Percentiles rank a stretch among this genome's conserved stretches.
Evolutionary conservation across 305 asterid species (phyloP).

Genomic region (Fraxinus dipetala): DNA sequence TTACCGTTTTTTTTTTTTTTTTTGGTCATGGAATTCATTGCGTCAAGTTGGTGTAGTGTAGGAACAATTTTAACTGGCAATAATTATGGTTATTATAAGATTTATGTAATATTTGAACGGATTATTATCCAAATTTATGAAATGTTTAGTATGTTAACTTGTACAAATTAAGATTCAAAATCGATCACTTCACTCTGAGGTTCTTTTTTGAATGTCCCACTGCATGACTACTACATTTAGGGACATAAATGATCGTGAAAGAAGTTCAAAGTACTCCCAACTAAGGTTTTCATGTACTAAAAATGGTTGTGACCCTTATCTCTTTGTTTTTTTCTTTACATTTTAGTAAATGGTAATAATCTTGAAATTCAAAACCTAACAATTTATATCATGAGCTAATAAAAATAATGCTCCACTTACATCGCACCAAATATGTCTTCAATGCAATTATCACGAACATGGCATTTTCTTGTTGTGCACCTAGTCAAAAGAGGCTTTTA

Average conservation of each 20-base stretch:
- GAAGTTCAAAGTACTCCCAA: not conserved
- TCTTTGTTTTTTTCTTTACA: not conserved
- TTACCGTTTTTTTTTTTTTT: not conserved
- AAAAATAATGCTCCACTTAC: not conserved
- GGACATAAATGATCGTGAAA: not conserved
- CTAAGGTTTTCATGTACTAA: not conserved
- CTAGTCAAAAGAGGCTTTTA: not conserved
- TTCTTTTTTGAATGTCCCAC: not conserved
- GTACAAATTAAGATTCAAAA: too few relatives aligned
- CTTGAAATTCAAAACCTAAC: not conserved
- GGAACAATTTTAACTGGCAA: not conserved
- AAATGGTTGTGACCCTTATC: not conserved
- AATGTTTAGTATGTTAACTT: not conserved
- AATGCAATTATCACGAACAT: not conserved
- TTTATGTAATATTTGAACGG: too few relatives aligned
- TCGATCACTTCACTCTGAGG: not conserved
- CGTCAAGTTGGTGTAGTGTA: not conserved
- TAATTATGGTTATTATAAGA: not conserved
- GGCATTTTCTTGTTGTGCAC: not conserved
- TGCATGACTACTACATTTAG: not conserved
- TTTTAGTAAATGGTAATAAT: not conserved
- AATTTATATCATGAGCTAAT: not conserved
- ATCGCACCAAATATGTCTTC: not conserved
- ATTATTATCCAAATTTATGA: not conserved
- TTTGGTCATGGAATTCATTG: not conserved